Base-by-base conservation (phyloP, 2,329 filamentous ascomycete species). In the Stachybotrys echinatus region DNA sequence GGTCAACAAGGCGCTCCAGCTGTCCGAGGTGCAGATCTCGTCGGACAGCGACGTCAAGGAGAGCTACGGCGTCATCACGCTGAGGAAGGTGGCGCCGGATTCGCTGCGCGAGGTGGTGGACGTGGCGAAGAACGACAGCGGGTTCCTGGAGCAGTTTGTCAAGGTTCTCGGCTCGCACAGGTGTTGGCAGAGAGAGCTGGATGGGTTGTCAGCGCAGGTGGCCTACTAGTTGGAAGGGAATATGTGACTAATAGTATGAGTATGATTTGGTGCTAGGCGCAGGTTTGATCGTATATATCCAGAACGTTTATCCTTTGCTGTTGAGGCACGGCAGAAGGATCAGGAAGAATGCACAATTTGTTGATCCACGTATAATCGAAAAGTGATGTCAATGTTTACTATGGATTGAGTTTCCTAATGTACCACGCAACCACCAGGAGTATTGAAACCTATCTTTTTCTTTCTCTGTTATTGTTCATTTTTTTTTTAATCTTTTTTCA, bases 51-150 rank as follows among this genome's bases (percentile, higher is more conserved):
- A 76, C 18, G 79, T 83, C 0, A 54, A 62, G 1, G 84, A 89
- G 57, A 86, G 80, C 54, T 94, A 90, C 57, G 89, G 89, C 46
- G 87, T 95, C 1, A 84, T 92, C 0, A 92, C 89, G 1, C 74
- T 86, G 12, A 72, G 69, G 40, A 66, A 74, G 12, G 67, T 73
- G 5, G 66, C 75, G 21, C 75, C 84, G 0, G 75, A 81, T 19
- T 80, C 75, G 52, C 72, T 89, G 56, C 80, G 74, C 56, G 82
- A 88, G 59, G 75, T 75, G 0, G 61, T 88, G 3, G 70, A 78
- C 50, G 83, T 91, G 54, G 76, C 76, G 0, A 88, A 86, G 71
- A 83, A 80, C 12, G 83, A 83, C 0, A 82, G 75, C 58, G 79
- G 82, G 45, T 92, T 94, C 64, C 58, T 90, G 50, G 82, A 85